These are phyloP conservation scores for Vitis labrusca DNA, from an alignment of 164 flowering plant species.

Conservation along the genomic window DNA sequence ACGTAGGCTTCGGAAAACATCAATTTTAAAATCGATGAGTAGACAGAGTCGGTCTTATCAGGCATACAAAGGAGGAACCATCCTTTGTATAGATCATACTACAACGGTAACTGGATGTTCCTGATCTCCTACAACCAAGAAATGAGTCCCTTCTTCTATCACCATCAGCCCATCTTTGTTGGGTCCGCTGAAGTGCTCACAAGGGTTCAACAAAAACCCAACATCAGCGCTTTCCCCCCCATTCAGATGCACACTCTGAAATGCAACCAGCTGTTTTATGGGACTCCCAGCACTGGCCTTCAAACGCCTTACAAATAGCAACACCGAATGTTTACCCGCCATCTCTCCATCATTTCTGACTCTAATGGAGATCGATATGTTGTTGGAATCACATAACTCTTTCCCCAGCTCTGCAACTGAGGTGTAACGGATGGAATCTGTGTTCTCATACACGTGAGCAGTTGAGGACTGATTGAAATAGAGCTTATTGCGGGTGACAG, in stretches of 20 bases:
- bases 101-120: constrained; percentile 29
- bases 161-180: constrained; percentile 52
- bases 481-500: constrained; percentile 28
- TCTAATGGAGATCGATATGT: constrained; percentile 32
- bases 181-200: constrained; percentile 61
- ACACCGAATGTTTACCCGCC: constrained; percentile 56
- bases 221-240: constrained; percentile 40
- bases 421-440: constrained; percentile 16
- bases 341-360: constrained; percentile 51
- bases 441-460: constrained; percentile 3
- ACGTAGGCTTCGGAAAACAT: no score
- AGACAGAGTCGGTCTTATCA: no score
- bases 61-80: no score
- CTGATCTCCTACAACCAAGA: constrained; percentile 47
- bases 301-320: constrained; percentile 35
- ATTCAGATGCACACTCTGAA: constrained; percentile 37
- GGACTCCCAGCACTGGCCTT: constrained; percentile 28
- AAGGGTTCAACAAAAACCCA: constrained; percentile 48
- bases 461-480: constrained; percentile 27
- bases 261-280: constrained; percentile 50
- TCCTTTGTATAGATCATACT: constrained; percentile 7
- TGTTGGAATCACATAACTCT: constrained; percentile 37
- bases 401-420: constrained; percentile 37
- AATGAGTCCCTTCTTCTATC: constrained; percentile 46
- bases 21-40: no score